Conservation (phyloP, 768 basidiomycete species). For the Artomyces pyxidatus region DNA sequence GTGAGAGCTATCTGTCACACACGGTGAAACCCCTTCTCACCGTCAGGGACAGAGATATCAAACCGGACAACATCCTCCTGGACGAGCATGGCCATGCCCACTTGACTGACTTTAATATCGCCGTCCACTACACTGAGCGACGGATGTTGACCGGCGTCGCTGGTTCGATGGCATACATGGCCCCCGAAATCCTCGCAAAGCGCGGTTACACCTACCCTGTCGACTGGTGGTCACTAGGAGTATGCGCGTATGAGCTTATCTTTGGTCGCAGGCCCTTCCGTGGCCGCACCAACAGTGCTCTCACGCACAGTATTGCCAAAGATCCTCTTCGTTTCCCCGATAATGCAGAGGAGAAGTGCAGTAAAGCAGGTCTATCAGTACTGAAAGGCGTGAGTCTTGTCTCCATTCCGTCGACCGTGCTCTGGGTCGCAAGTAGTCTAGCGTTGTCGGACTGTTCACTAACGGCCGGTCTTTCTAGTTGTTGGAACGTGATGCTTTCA, state of each 20-base stretch:
- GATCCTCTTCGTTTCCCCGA: slow-evolving; percentile 88
- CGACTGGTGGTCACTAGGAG: slow-evolving; percentile 96
- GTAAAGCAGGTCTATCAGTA: slow-evolving; percentile 67
- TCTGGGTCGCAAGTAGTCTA: too few species aligned
- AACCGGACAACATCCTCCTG: slow-evolving; percentile 95
- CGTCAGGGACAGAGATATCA: slow-evolving; percentile 62
- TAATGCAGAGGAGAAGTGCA: slow-evolving; percentile 74
- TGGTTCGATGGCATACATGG: slow-evolving; percentile 99
- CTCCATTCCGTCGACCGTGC: slow-evolving; percentile 3
- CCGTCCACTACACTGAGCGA: slow-evolving; percentile 89
- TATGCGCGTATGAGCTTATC: slow-evolving; percentile 86
- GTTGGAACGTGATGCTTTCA: slow-evolving; percentile 75
- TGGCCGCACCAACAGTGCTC: slow-evolving; percentile 85
- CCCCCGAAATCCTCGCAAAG: slow-evolving; percentile 84
- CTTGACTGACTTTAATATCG: slow-evolving; percentile 97
- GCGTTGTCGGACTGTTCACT: neutral
- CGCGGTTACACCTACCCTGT: slow-evolving; percentile 91
- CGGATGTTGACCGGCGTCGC: slow-evolving; percentile 84
- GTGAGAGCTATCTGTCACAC: too few species aligned
- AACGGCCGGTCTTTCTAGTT: slow-evolving; percentile 39
- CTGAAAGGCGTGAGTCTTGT: slow-evolving; percentile 61
- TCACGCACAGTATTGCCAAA: slow-evolving; percentile 88
- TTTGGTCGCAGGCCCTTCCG: slow-evolving; percentile 91
- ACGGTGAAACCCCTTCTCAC: neutral
- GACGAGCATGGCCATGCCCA: slow-evolving; percentile 96